Evolutionary conservation across 2,329 filamentous ascomycete genomes (phyloP), one percentile per base, ranked within the genome.

Genomic region (Pseudocercospora cruenta): DNA sequence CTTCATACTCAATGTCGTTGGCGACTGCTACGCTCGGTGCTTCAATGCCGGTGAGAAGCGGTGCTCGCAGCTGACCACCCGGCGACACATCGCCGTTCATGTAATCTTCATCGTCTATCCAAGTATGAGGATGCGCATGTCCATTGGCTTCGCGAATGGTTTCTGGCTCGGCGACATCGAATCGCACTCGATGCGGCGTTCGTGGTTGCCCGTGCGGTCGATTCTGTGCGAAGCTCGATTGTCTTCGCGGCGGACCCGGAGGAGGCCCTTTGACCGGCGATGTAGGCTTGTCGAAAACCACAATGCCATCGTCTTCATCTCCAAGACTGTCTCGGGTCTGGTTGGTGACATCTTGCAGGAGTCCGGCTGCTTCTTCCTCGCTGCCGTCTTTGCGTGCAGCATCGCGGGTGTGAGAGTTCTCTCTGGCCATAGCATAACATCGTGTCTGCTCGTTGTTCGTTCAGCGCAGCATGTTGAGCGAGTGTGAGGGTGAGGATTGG

Each of bases 11-110:
- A 2, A 80, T 73, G 63, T 87, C 84, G 71, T 80, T 90, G 81
- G 84, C 92, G 57, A 96, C 81, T 10, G 92, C 89, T 55, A 91
- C 85, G 67, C 90, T 91, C 0, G 94, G 93, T 0, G 92, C 92
- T 79, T 95, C 91, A 69, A 96, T 92, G 69, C 89, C 88, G 7
- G 92, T 95, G 69, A 97, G 84, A 60, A 96, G 85, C 62, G 93
- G 93, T 65, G 87, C 82, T 66, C 84, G 78, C 71, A 88, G 86
- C 24, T 82, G 82, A 36, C 75, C 72, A 49, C 79, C 77, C 26
- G 43, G 24, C 24, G 72, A 72, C 45, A 71, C 66, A 60, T 83
- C 78, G 26, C 79, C 78, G 43, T 80, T 76, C 74, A 88, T 76
- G 71, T 87, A 89, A 73, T 90, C 87, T 69, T 89, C 87, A 47